phyloP scores from a whole-genome alignment of 495 filamentous ascomycete genomes.

The Penicillium antarcticum region DNA sequence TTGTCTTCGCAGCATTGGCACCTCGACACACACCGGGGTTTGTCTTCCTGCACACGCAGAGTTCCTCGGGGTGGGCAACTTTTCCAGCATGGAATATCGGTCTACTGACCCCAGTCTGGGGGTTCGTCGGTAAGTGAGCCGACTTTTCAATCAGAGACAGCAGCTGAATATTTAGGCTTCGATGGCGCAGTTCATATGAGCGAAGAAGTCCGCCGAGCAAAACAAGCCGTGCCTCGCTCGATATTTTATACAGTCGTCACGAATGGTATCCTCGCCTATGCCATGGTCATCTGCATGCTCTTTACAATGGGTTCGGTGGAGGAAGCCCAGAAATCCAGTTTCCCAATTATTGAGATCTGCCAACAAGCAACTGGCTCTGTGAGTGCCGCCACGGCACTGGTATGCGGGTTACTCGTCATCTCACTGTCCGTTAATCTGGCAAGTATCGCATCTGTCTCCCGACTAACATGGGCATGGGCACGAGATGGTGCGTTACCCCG shows the following conservation, averaged over 20 bases:
- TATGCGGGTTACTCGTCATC: conserved; percentile 39
- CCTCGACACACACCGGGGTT: conserved; percentile 9
- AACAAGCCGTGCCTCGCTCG: conserved; percentile 31
- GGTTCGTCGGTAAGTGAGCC: conserved; percentile 18
- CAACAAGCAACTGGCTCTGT: conserved; percentile 39
- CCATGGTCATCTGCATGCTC: conserved; percentile 35
- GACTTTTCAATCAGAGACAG: background rate
- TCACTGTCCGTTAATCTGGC: conserved; percentile 33
- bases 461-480: conserved; percentile 39
- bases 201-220: conserved; percentile 39
- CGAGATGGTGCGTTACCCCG: conserved; percentile 37
- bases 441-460: conserved; percentile 29
- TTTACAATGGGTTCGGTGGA: conserved; percentile 37
- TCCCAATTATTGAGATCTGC: conserved; percentile 44
- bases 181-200: conserved; percentile 32
- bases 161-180: conserved; percentile 6
- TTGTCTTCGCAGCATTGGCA: conserved; percentile 8
- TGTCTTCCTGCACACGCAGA: conserved; percentile 21
- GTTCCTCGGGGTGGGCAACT: conserved; percentile 30
- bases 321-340: conserved; percentile 23
- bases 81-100: conserved; percentile 33
- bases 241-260: conserved; percentile 31
- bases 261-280: conserved; percentile 34
- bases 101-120: conserved; percentile 31
- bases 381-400: conserved; percentile 41